Evolutionary conservation across 2,329 filamentous ascomycete genomes (phyloP).

Genomic region (Gliomastix tumulicola): DNA sequence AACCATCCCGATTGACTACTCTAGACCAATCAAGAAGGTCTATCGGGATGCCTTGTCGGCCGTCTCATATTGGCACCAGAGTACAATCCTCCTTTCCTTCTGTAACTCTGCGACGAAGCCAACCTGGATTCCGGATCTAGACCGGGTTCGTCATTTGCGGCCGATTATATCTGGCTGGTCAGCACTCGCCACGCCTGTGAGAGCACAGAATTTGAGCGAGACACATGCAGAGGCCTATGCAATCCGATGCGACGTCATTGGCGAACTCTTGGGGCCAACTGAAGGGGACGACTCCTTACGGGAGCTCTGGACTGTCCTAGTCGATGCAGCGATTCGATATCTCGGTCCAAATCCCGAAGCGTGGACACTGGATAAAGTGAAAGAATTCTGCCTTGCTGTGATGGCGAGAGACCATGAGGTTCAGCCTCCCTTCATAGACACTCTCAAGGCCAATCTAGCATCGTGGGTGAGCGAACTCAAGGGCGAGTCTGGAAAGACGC

Average conservation of each 20-base stretch:
- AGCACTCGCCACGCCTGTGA: not conserved
- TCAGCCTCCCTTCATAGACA: not conserved
- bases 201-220: not conserved
- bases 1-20: not conserved
- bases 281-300: not conserved
- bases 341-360: not conserved
- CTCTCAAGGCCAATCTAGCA: not conserved
- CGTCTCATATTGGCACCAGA: not conserved
- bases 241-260: not conserved
- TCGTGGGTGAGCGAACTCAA: not conserved
- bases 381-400: not conserved
- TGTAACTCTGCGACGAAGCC: conserved; percentile 1
- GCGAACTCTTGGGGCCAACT: not conserved
- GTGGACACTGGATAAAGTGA: not conserved
- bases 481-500: too few relatives aligned
- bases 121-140: conserved; percentile 1
- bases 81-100: not conserved
- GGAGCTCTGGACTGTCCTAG: not conserved
- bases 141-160: not conserved
- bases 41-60: not conserved
- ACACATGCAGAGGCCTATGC: not conserved
- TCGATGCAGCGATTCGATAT: not conserved
- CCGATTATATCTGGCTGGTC: not conserved
- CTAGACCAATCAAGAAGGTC: not conserved
- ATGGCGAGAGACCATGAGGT: not conserved